Evolutionary conservation across 441 rosid species (phyloP).

Genomic region (Adansonia gregorii): DNA sequence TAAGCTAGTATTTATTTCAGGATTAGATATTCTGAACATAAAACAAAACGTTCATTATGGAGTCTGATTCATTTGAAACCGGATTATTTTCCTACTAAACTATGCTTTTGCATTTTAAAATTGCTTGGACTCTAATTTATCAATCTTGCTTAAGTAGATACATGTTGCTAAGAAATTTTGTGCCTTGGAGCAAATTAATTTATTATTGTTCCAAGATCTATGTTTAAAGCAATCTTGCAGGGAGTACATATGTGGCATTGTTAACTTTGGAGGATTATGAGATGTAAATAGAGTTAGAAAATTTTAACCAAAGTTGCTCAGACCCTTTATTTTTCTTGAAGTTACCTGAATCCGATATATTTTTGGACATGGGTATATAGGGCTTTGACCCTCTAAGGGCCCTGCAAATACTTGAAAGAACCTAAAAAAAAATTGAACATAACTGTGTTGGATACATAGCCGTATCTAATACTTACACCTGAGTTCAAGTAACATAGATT

Average conservation of each 20-base stretch:
- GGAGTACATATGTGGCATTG: not conserved
- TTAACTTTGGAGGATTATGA: not conserved
- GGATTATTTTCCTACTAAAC: not conserved
- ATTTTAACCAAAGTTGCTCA: no score
- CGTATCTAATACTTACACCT: no score
- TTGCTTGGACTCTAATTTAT: not conserved
- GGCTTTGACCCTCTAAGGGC: no score
- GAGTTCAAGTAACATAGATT: no score
- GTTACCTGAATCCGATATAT: no score
- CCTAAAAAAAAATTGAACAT: no score
- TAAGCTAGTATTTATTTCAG: not conserved
- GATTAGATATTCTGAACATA: not conserved
- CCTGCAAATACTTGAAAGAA: no score
- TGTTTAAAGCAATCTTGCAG: not conserved
- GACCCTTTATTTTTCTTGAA: no score
- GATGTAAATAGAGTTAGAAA: no score
- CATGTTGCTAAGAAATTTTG: not conserved
- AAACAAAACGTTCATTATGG: not conserved
- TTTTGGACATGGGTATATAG: no score
- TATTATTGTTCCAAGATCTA: not conserved
- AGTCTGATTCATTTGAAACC: not conserved
- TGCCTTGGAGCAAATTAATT: not conserved
- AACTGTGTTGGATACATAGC: no score
- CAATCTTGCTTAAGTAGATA: not conserved
- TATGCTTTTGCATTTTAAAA: not conserved